These are phyloP conservation scores for Neonectria hederae DNA, from an alignment of 2,329 filamentous ascomycete genomes.

Conservation along the genomic window DNA sequence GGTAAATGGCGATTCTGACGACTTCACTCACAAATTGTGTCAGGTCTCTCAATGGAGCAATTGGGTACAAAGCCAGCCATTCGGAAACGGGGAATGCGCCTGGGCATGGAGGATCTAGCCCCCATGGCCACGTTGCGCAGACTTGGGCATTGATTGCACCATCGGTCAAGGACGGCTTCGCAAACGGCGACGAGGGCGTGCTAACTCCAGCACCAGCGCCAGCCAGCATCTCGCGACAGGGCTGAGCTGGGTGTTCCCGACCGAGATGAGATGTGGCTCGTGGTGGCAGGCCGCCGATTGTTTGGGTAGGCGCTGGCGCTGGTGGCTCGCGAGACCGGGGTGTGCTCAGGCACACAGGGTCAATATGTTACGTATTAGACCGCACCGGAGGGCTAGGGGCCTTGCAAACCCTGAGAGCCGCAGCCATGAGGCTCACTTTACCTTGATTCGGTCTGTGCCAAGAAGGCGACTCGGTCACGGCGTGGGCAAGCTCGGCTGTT, in stretches of 20 bases:
- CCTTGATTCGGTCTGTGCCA: conserved; percentile 30
- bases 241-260: conserved; percentile 18
- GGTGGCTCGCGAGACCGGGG: conserved; percentile 17
- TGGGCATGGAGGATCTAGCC: conserved; percentile 9
- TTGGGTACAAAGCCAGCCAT: conserved; percentile 4
- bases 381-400: conserved; percentile 12
- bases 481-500: conserved; percentile 11
- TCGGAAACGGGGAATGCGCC: conserved; percentile 14
- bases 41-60: not conserved
- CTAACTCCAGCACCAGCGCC: not conserved
- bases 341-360: conserved; percentile 21
- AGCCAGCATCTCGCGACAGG: conserved; percentile 8
- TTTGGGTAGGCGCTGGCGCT: conserved; percentile 7
- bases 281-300: conserved; percentile 21
- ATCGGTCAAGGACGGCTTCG: conserved; percentile 17
- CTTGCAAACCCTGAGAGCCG: conserved; percentile 8
- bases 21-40: not conserved
- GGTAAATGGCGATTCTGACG: conserved; percentile 8
- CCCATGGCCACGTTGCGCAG: conserved; percentile 34
- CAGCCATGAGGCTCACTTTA: conserved; percentile 14
- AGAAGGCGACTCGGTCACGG: conserved; percentile 17
- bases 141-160: conserved; percentile 34
- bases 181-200: conserved; percentile 20
- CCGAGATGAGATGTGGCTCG: conserved; percentile 24
- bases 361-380: conserved; percentile 27